Evolutionary conservation across 768 basidiomycete species (phyloP).

Genomic region (Pleurotus cornucopiae): DNA sequence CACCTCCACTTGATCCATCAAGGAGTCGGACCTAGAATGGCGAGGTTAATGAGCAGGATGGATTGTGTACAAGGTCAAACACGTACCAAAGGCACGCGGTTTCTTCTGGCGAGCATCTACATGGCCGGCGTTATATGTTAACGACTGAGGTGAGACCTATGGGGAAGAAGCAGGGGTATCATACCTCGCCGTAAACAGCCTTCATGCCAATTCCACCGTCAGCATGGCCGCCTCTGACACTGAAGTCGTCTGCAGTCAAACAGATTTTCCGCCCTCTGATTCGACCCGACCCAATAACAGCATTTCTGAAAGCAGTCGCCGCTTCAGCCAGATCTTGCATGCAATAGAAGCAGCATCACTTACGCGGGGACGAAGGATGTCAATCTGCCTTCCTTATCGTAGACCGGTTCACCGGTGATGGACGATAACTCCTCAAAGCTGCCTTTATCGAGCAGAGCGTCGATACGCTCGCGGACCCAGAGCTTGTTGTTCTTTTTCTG

Average conservation of each 20-base stretch:
- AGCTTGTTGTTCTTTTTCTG: conserved; percentile 34
- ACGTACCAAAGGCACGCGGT: conserved; percentile 29
- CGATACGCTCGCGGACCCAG: conserved; percentile 37
- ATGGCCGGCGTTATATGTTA: background rate
- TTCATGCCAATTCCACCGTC: conserved; percentile 36
- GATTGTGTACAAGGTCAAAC: conserved; percentile 3
- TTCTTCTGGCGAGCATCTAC: conserved; percentile 28
- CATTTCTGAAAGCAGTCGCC: conserved; percentile 21
- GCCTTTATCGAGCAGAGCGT: conserved; percentile 25
- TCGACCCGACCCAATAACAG: conserved; percentile 33
- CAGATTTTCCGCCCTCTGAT: conserved; percentile 31
- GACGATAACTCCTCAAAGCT: conserved; percentile 33
- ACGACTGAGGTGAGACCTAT: background rate
- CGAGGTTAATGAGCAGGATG: background rate
- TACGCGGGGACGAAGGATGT: conserved; percentile 33
- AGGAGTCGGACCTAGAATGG: conserved; percentile 29
- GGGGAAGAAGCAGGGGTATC: background rate
- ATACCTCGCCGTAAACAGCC: conserved; percentile 36
- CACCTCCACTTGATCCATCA: conserved; percentile 39
- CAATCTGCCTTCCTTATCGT: conserved; percentile 23
- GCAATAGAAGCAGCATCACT: background rate
- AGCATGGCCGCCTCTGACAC: conserved; percentile 38
- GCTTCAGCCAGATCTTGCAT: background rate
- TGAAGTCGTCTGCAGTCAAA: conserved; percentile 37
- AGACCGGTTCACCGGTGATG: conserved; percentile 29